Evolutionary conservation across 78 protist species (phyloP).

Genomic region (Tieghemostelium lacteum): DNA sequence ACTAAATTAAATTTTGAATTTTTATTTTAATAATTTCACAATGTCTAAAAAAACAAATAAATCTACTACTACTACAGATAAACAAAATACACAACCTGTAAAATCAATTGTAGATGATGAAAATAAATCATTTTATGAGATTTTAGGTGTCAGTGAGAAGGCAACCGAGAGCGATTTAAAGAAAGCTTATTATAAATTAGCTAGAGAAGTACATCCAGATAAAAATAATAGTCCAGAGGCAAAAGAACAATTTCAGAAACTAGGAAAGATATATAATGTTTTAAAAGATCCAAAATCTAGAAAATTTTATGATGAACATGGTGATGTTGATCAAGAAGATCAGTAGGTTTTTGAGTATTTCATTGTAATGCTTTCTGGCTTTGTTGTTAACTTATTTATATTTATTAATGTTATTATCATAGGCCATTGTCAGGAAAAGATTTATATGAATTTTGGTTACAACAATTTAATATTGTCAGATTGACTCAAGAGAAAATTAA

Average conservation of each 20-base stretch:
- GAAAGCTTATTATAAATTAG: constrained; percentile 61
- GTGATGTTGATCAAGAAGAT: constrained; percentile 43
- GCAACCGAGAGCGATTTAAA: constrained; percentile 56
- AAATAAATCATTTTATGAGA: constrained; percentile 37
- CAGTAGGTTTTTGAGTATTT: background rate
- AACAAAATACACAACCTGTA: constrained; percentile 11
- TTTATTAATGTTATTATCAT: constrained; percentile 1
- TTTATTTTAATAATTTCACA: no score
- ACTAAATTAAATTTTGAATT: no score
- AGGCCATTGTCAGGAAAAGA: constrained; percentile 41
- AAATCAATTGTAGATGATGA: constrained; percentile 18
- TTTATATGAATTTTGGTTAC: constrained; percentile 50
- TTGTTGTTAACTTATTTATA: background rate
- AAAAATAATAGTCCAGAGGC: constrained; percentile 57
- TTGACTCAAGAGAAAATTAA: constrained; percentile 42
- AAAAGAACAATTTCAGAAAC: constrained; percentile 70
- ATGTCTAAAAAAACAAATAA: background rate
- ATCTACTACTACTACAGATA: background rate
- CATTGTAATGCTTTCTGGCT: background rate
- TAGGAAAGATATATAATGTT: constrained; percentile 42
- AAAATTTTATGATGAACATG: constrained; percentile 68
- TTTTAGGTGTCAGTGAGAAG: constrained; percentile 29
- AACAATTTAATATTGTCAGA: constrained; percentile 76
- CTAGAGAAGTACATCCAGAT: constrained; percentile 78
- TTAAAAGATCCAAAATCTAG: constrained; percentile 67